Percentiles rank a stretch among this genome's conserved stretches.
Conservation (phyloP, 176 grass and related monocot genomes). For the Guadua angustifolia region DNA sequence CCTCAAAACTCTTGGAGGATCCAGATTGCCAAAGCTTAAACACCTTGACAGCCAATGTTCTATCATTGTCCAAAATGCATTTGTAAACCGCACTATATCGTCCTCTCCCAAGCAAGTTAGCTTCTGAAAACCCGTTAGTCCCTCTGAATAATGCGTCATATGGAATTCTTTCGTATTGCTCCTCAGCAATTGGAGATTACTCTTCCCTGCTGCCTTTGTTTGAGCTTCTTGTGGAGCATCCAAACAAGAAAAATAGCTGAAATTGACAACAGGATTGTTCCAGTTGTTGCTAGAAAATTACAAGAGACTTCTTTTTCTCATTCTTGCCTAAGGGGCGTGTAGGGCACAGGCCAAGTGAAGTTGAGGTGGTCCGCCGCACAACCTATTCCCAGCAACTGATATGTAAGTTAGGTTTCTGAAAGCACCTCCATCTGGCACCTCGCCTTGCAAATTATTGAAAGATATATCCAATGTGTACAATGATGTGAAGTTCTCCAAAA, state of each 20-base stretch:
- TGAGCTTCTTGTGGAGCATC: not conserved
- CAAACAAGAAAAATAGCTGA: not conserved
- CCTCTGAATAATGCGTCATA: too few relatives aligned
- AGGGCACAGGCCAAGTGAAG: slow-evolving; percentile 27
- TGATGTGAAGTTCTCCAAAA: not conserved
- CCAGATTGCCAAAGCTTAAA: too few relatives aligned
- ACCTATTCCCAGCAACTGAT: slow-evolving; percentile 27
- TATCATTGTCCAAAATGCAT: too few relatives aligned
- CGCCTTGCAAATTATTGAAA: slow-evolving; percentile 45
- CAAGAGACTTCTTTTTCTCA: not conserved
- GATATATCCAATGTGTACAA: slow-evolving; percentile 30
- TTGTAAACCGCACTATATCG: too few relatives aligned
- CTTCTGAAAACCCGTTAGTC: too few relatives aligned
- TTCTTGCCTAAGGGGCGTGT: not conserved
- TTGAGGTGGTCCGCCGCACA: slow-evolving; percentile 44
- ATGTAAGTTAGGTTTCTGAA: slow-evolving; percentile 39
- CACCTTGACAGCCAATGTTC: too few relatives aligned
- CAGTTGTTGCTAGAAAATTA: not conserved
- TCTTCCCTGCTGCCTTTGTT: too few relatives aligned
- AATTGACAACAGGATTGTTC: not conserved
- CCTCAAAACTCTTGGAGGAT: too few relatives aligned
- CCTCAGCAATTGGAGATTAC: too few relatives aligned
- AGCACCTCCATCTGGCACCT: slow-evolving; percentile 37
- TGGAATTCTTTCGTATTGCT: too few relatives aligned
- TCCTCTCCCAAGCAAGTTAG: too few relatives aligned